Conservation (phyloP, 768 basidiomycete species). For the Tylopilus intermedius region DNA sequence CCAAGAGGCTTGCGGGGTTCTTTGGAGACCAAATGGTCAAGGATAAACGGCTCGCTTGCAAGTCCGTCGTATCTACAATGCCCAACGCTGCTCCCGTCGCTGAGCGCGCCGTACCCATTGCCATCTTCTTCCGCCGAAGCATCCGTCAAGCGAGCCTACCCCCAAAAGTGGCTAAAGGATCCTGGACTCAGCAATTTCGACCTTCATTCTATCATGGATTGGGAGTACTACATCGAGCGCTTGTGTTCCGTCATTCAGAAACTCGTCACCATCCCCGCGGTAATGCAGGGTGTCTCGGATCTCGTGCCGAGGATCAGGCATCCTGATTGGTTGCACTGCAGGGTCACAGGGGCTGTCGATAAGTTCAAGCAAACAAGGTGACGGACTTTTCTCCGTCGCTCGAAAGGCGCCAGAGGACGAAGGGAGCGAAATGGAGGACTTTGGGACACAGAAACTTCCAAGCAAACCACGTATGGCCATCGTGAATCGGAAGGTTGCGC, state of each 20-base stretch:
- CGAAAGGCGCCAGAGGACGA: conserved; percentile 6
- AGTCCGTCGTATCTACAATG: conserved; percentile 95
- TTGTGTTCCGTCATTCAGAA: conserved; percentile 98
- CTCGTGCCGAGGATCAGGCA: conserved; percentile 94
- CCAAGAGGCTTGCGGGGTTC: conserved; percentile 91
- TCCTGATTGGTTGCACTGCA: conserved; percentile 93
- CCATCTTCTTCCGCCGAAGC: conserved; percentile 96
- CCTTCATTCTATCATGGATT: conserved; percentile 90
- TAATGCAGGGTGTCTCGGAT: conserved; percentile 94
- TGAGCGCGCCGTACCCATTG: conserved; percentile 92
- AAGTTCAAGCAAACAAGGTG: conserved; percentile 98
- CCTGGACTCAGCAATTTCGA: conserved; percentile 84
- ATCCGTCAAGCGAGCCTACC: conserved; percentile 79
- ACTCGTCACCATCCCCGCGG: conserved; percentile 97
- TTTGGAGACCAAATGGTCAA: conserved; percentile 98
- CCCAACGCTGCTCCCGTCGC: conserved; percentile 93
- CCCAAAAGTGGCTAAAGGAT: conserved; percentile 97
- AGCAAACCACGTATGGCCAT: conserved; percentile 45
- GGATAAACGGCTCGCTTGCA: conserved; percentile 97
- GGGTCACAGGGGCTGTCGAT: conserved; percentile 85
- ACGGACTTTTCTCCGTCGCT: conserved; percentile 71
- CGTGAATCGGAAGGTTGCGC: conserved; percentile 45
- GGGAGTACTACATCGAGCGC: conserved; percentile 98
- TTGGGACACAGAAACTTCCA: conserved; percentile 24
- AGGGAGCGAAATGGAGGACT: conserved; percentile 62